Percentiles rank a stretch among this genome's conserved stretches.
These are phyloP conservation scores for Fagus crenata DNA, from an alignment of 306 rosid genomes.

Conservation along the genomic window DNA sequence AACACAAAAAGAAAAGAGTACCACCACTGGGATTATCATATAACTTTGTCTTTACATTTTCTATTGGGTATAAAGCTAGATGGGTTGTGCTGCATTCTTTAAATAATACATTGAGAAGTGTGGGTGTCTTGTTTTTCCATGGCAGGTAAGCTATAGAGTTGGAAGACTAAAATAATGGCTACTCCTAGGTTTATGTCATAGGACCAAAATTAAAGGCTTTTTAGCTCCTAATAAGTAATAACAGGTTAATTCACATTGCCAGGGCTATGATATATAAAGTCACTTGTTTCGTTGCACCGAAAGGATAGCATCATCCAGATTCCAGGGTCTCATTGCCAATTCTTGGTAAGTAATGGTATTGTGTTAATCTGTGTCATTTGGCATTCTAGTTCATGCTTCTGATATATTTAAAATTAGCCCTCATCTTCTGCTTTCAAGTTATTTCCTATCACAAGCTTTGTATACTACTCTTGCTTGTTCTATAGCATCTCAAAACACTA, in stretches of 20 bases:
- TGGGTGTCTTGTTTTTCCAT: slow-evolving; percentile 38
- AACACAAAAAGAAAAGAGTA: slow-evolving; percentile 44
- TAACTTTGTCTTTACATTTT: slow-evolving; percentile 71
- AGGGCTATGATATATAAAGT: not conserved
- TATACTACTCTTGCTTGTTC: slow-evolving; percentile 14
- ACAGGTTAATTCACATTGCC: slow-evolving; percentile 37
- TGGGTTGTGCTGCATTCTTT: slow-evolving; percentile 29
- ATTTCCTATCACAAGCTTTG: not conserved
- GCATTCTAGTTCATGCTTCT: slow-evolving; percentile 14
- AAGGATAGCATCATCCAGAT: slow-evolving; percentile 8
- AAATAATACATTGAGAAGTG: slow-evolving; percentile 43
- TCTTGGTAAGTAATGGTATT: slow-evolving; percentile 19
- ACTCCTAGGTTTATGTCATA: slow-evolving; percentile 28
- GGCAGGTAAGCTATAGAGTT: slow-evolving; percentile 31
- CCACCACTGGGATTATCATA: slow-evolving; percentile 52
- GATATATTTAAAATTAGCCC: not conserved
- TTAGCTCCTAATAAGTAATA: slow-evolving; percentile 18
- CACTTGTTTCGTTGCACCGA: slow-evolving; percentile 17
- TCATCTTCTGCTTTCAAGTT: slow-evolving; percentile 7
- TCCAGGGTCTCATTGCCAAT: slow-evolving; percentile 1
- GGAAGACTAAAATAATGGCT: slow-evolving; percentile 40
- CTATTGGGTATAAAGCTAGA: slow-evolving; percentile 48
- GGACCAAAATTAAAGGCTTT: slow-evolving; percentile 20
- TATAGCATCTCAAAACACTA: slow-evolving; percentile 10
- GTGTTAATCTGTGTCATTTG: slow-evolving; percentile 14